Base-by-base conservation (phyloP, 345 rosid species). In the Firmiana major region DNA sequence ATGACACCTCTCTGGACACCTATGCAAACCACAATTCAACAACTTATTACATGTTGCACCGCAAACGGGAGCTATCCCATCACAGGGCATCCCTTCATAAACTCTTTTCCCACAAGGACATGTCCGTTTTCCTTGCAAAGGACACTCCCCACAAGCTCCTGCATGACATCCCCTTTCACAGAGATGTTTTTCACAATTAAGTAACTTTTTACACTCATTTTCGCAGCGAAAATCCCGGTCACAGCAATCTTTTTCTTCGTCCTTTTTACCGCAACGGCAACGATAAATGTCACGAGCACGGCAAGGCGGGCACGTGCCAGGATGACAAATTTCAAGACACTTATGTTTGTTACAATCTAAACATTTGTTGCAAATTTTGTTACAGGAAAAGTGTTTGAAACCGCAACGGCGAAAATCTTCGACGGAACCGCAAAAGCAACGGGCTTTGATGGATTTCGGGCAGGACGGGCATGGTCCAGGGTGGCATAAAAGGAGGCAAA, bases 391-490 rank as follows among this genome's bases (percentile, higher is more conserved):
- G 13, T 73, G 59, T 79, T 90, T 95, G 75, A 77, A 82, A 7
- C 92, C 97, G 53, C 99, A 95, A 0, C 99, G 87, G 73, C 90
- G 90, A 68, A 89, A 91, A 48, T 90, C 97, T 46, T 81, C 87
- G 11, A 84, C 75, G 21, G 83, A 83, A 0, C 92, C 90, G 17
- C 98, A 95, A 74, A 88, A 93, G 82, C 98, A 95, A 19, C 71
- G 69, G 21, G 86, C 68, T 49, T 86, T 85, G 3, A 90, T 86
- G 3, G 91, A 86, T 84, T 92, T 90, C 1, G 98, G 98, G 75
- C 98, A 95, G 51, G 98, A 78, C 0, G 99, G 96, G 79, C 97
- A 92, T 28, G 98, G 94, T 10, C 98, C 99, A 2, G 99, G 98
- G 65, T 95, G 99, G 53, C 93, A 93, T 15, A 95, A 81, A 8